phyloP scores from a whole-genome alignment of 1,284 basidiomycete species.

The Ceratobasidium sp. region DNA sequence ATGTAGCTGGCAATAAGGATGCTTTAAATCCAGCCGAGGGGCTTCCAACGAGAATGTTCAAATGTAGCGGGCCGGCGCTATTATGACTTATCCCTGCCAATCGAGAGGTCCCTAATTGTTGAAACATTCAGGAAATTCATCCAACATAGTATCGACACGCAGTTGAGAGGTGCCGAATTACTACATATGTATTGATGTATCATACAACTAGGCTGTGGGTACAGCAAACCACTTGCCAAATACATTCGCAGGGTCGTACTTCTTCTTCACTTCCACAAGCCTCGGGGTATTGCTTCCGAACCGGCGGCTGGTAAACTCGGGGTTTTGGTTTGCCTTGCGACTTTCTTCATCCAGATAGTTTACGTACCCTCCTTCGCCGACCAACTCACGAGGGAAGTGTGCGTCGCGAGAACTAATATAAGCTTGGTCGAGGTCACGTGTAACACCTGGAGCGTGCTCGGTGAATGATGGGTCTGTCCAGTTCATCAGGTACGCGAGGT shows the following conservation, averaged over 20 bases:
- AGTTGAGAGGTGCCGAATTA: no score
- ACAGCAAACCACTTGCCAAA: constrained; percentile 20
- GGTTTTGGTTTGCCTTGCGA: neutral
- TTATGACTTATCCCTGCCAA: no score
- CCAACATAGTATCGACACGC: no score
- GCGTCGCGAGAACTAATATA: neutral
- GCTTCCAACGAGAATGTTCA: no score
- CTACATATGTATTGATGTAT: no score
- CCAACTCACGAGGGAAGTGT: neutral
- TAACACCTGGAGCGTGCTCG: neutral
- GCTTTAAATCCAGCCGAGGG: no score
- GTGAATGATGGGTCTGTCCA: neutral
- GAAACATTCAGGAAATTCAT: no score
- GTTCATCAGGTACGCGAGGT: neutral
- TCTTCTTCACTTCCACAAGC: constrained; percentile 32
- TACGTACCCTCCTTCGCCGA: constrained; percentile 4
- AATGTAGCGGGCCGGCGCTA: no score
- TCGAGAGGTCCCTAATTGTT: no score
- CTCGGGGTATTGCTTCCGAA: constrained; percentile 35
- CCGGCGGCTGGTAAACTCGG: neutral
- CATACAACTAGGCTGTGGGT: neutral
- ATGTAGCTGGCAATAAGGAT: no score
- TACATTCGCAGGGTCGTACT: constrained; percentile 38
- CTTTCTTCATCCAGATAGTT: constrained; percentile 24
- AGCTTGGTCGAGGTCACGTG: neutral